Conservation (phyloP, 2,329 filamentous ascomycete genomes). For the Graphiopsis chlorocephala region DNA sequence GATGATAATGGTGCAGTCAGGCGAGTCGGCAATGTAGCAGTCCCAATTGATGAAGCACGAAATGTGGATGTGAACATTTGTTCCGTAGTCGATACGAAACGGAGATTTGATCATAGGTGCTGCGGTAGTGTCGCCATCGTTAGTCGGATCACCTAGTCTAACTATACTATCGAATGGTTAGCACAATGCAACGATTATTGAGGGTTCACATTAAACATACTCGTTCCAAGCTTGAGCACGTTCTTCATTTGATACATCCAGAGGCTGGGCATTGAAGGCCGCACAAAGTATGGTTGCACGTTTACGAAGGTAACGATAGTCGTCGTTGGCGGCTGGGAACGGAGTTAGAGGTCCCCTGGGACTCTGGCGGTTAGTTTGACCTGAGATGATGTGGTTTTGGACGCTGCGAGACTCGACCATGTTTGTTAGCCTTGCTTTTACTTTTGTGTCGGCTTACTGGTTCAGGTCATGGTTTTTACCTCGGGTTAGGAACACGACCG, state of each 20-base stretch:
- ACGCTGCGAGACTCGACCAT: neutral
- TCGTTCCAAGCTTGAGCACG: slow-evolving; percentile 18
- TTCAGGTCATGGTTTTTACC: neutral
- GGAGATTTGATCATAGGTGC: slow-evolving; percentile 18
- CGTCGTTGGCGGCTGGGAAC: slow-evolving; percentile 14
- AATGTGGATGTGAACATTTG: slow-evolving; percentile 16
- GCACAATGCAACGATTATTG: neutral
- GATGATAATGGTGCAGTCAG: slow-evolving; percentile 12
- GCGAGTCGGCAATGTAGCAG: slow-evolving; percentile 16
- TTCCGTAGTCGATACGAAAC: slow-evolving; percentile 21
- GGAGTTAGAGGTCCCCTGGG: neutral
- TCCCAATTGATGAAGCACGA: slow-evolving; percentile 19
- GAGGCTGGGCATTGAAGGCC: slow-evolving; percentile 15
- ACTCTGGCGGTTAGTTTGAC: neutral
- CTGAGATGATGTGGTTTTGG: neutral
- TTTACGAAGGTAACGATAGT: slow-evolving; percentile 15
- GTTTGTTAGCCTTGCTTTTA: neutral
- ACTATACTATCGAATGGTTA: neutral
- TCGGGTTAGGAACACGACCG: neutral
- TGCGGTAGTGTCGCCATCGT: neutral
- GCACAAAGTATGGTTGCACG: slow-evolving; percentile 5
- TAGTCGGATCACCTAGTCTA: neutral
- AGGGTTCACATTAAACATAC: neutral
- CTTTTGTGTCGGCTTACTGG: neutral
- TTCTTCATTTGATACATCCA: slow-evolving; percentile 6